phyloP scores from a whole-genome alignment of 495 filamentous ascomycete species.

The Acidomyces sp. region DNA sequence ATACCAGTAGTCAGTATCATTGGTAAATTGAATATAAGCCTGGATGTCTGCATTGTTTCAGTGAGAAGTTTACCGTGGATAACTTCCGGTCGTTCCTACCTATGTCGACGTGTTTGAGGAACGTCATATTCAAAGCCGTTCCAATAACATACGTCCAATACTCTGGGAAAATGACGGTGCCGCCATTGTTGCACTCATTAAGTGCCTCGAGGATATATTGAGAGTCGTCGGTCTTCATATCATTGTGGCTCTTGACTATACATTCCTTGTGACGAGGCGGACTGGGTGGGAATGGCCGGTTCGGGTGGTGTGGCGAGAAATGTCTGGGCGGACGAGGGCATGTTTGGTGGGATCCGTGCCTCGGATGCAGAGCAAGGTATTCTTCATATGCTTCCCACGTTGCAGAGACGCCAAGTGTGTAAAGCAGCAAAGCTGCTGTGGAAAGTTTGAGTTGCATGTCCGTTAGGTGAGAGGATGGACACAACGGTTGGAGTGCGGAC shows the following conservation, averaged over 20 bases:
- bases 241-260: slow-evolving; percentile 25
- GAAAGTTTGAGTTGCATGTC: slow-evolving; percentile 5
- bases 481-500: background rate
- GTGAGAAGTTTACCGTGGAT: slow-evolving; percentile 8
- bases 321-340: background rate
- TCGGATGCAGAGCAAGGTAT: slow-evolving; percentile 4
- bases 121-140: slow-evolving; percentile 52
- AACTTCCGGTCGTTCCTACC: slow-evolving; percentile 10
- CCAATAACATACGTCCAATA: slow-evolving; percentile 46
- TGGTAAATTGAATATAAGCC: slow-evolving; percentile 45
- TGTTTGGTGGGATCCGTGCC: slow-evolving; percentile 1
- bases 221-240: slow-evolving; percentile 44
- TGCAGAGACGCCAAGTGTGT: slow-evolving; percentile 5
- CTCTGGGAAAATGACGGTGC: slow-evolving; percentile 47
- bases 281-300: slow-evolving; percentile 17
- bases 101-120: slow-evolving; percentile 50
- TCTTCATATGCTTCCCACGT: slow-evolving; percentile 13
- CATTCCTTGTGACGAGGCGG: slow-evolving; percentile 18
- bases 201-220: slow-evolving; percentile 43
- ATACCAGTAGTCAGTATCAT: slow-evolving; percentile 58
- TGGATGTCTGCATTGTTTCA: slow-evolving; percentile 36
- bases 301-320: slow-evolving; percentile 15
- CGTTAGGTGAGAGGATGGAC: background rate
- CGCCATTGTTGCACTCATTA: slow-evolving; percentile 52
- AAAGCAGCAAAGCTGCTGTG: slow-evolving; percentile 1